phyloP scores from a whole-genome alignment of 257 asterid species.

The Salvia hispanica region DNA sequence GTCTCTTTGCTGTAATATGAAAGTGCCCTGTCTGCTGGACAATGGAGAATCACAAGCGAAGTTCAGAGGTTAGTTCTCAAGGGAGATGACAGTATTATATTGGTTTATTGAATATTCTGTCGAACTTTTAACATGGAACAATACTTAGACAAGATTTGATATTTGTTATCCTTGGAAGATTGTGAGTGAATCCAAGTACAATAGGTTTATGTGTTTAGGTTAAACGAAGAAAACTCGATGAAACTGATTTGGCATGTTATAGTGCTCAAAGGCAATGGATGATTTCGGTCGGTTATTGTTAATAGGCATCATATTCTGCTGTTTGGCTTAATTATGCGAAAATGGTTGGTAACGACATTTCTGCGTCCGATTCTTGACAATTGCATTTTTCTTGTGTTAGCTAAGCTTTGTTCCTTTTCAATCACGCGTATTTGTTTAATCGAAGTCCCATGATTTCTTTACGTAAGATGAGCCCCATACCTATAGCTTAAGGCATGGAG shows the following conservation, averaged over 20 bases:
- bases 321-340: too few relatives aligned
- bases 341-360: too few relatives aligned
- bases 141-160: conserved; percentile 11
- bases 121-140: conserved; percentile 9
- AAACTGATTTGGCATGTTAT: background rate
- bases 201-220: background rate
- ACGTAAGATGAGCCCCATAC: conserved; percentile 17
- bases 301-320: too few relatives aligned
- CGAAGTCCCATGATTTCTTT: background rate
- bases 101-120: background rate
- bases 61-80: conserved; percentile 6
- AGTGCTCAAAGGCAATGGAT: too few relatives aligned
- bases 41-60: conserved; percentile 9
- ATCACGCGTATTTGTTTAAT: background rate
- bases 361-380: too few relatives aligned
- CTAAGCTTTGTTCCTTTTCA: too few relatives aligned
- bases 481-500: conserved; percentile 36
- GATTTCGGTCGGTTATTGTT: too few relatives aligned
- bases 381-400: too few relatives aligned
- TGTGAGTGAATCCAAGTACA: background rate
- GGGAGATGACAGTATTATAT: background rate
- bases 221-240: background rate
- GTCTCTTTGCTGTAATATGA: background rate
- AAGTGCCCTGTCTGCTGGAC: background rate
- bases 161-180: conserved; percentile 10